Base-by-base conservation (phyloP, 164 flowering plant species). In the Magnolia changhungtana region DNA sequence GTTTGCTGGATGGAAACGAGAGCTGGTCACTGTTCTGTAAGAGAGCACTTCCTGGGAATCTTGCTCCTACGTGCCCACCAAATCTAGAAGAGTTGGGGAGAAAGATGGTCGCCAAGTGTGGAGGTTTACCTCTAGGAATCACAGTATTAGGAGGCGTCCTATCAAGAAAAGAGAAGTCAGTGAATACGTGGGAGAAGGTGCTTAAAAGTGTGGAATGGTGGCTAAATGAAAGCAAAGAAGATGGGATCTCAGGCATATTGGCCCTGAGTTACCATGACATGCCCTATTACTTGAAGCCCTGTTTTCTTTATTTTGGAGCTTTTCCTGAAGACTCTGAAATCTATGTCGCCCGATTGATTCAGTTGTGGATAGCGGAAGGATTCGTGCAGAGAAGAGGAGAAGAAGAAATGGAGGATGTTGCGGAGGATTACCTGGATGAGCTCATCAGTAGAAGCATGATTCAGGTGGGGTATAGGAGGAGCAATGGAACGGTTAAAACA, bases 191-290 rank as follows among this genome's bases (percentile, higher is more conserved):
- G 79, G 7, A 8, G 23, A 69, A 7, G 18, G 73, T 76, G 69
- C 16, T 3, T 7, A 49, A 24, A 1, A 14, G 21, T 29, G 49
- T 72, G 5, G 3, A 1, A 2, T 6, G 18, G 19, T n/a, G 76
- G 8, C 21, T 72, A 6, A 69, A 29, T 27, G 21, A 77, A 72
- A 75, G 67, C n/a, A 31, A 3, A 31, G 23, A 52, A 73, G 50
- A 50, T 7, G 4, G 45, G 31, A 27, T 72, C 3, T 24, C 18
- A 8, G 8, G 16, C n/a, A 65, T 72, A 49, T 59, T 75, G 16
- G 61, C 75, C 66, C 67, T 75, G 37, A 75, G 81, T 18, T 69
- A 69, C 5, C 9, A 19, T 45, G 72, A 69, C 45, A 19, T 69
- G 51, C 72, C 72, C 0, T 69, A 45, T 7, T 16, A 69, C 37